phyloP scores from a whole-genome alignment of 2,329 filamentous ascomycete genomes.

The Phyllosticta ampelicida region DNA sequence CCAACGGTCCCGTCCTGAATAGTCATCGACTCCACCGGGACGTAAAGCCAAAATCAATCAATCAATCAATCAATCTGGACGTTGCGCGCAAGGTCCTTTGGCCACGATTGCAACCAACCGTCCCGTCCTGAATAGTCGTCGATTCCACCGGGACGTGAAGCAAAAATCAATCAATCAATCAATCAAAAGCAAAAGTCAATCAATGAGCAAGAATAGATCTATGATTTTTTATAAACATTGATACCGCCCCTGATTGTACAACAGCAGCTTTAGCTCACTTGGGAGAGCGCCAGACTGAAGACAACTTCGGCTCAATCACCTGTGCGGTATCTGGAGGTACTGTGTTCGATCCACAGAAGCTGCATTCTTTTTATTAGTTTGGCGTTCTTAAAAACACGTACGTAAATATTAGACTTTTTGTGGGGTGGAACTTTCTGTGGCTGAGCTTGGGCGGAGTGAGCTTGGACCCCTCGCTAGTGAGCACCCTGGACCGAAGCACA shows the following conservation, averaged over 20 bases:
- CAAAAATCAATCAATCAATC: too few species aligned
- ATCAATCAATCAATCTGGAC: too few species aligned
- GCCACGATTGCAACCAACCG: too few species aligned
- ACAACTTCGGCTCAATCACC: slow-evolving; percentile 18
- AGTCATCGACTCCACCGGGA: too few species aligned
- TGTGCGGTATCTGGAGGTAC: slow-evolving; percentile 28
- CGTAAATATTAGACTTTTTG: not conserved
- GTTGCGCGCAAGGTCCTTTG: too few species aligned
- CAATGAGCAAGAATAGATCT: too few species aligned
- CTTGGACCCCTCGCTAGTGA: not conserved
- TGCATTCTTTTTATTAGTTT: slow-evolving; percentile 15
- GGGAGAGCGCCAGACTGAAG: slow-evolving; percentile 30
- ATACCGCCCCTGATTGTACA: not conserved
- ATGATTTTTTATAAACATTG: too few species aligned
- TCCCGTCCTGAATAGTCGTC: too few species aligned
- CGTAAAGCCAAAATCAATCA: too few species aligned
- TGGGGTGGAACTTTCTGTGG: not conserved
- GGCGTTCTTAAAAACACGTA: not conserved
- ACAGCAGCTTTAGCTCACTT: slow-evolving; percentile 26
- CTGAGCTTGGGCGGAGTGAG: not conserved
- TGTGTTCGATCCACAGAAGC: slow-evolving; percentile 29
- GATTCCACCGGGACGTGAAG: too few species aligned
- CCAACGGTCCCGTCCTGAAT: not conserved
- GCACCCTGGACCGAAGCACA: not conserved
- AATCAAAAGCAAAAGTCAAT: too few species aligned